Base-by-base conservation (phyloP, 192 early-diverging fungal species). In the Obelidium mucronatum region DNA sequence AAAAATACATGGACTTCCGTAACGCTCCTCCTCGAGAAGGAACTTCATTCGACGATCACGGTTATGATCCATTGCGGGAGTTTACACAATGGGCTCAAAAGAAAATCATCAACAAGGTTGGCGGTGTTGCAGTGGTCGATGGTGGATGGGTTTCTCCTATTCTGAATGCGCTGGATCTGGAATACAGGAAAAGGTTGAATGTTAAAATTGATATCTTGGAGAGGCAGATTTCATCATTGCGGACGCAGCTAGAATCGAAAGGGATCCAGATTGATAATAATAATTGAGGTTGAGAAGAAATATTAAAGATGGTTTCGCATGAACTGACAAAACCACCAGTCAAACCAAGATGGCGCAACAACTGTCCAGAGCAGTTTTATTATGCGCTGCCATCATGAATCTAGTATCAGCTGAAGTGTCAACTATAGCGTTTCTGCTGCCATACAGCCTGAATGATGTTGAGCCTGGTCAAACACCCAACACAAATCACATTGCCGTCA, bases 81-180 rank as follows among this genome's bases (percentile, higher is more conserved):
- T 61, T 76, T 4, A 1, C 34, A 24, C 39, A 76, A 6, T 60
- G 61, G 6, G 19, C 31, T 40, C 40, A 56, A 34, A 19, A 40
- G 8, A 28, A 42, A n/a, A 33, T 63, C 30, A 44, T 68, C 28
- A 34, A 59, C n/a, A 3, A 26, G 15, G 37, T 67, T 24, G 77
- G 61, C n/a, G 52, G 36, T 35, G 61, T 77, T 37, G 6, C 61
- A 35, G 39, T 34, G 42, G 24, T 19, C 31, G 59, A 34, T 35
- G 74, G 67, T 36, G 75, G 71, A 22, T 86, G 82, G 82, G 68
- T 78, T 37, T 79, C 73, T 30, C 85, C 85, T 40, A 36, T 83
- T 60, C 22, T 80, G 59, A 82, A 85, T 78, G 86, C 86, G 48
- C 71, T 80, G 22, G 86, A 87, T 72, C 40, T 87, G 48, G 82